Evolutionary conservation across 345 rosid genomes (phyloP).

Genomic region (Hevea brasiliensis): DNA sequence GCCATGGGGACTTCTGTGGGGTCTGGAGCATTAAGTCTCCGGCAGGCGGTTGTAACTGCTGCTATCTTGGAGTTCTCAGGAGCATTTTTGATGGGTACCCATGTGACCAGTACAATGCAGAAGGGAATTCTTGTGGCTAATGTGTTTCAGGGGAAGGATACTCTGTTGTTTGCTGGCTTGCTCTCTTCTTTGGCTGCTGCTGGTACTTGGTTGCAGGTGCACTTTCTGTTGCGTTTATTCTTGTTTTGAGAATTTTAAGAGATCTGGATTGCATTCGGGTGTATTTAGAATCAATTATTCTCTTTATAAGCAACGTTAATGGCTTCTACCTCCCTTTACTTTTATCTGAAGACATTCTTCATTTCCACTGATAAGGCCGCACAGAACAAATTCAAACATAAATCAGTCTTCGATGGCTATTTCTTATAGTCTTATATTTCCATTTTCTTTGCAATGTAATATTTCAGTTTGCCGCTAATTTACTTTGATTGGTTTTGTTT

Average conservation of each 20-base stretch:
- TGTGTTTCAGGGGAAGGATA: slow-evolving; percentile 87
- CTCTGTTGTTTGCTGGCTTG: slow-evolving; percentile 78
- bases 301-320: no score
- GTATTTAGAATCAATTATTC: no score
- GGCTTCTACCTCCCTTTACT: no score
- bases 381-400: not conserved
- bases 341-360: no score
- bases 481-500: not conserved
- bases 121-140: slow-evolving; percentile 84
- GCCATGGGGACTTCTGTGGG: slow-evolving; percentile 99
- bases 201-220: slow-evolving; percentile 98
- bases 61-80: slow-evolving; percentile 95
- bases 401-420: not conserved
- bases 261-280: not conserved
- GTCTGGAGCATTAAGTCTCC: slow-evolving; percentile 74
- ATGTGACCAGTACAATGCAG: slow-evolving; percentile 98
- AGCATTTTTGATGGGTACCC: slow-evolving; percentile 94
- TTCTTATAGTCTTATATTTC: not conserved
- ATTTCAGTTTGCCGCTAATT: not conserved
- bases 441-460: not conserved
- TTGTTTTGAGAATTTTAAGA: not conserved
- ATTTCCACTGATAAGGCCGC: no score
- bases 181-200: slow-evolving; percentile 89
- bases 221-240: slow-evolving; percentile 1
- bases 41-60: slow-evolving; percentile 87